Evolutionary conservation across 2,329 filamentous ascomycete species (phyloP), one percentile per base, ranked within the genome.

Genomic region (Xylariaceae sp.): DNA sequence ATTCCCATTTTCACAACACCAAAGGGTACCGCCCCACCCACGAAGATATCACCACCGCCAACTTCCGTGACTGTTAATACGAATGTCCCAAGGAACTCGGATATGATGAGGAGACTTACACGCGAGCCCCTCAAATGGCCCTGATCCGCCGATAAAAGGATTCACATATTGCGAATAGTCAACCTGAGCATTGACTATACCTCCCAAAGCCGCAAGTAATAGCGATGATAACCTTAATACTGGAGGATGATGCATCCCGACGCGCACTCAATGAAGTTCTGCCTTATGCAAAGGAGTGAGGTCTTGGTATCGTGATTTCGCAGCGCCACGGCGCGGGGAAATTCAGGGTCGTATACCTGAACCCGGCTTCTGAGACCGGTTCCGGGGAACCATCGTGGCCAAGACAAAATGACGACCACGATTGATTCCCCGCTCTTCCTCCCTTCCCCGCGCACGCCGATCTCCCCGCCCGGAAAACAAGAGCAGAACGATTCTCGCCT

Each of bases 1-100:
- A 74, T 70, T 7, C 74, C 74, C 19, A 76, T 66, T 53, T 76
- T 77, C 42, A 74, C 73, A 26, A 72, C 72, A 1, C 74, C 74
- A 50, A 74, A 76, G 3, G 74, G 74, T 12, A 73, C 62, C 26
- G 72, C 68, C 6, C 70, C 73, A 6, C 74, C 74, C 1, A 73
- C 72, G 45, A 76, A 77, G 35, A 74, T 69, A 59, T 76, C 73
- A 0, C 74, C 74, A 26, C 72, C 72, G 51, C 73, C 61, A 53
- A 72, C 76, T 0, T 73, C 19, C 2, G 1, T n/a, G 29, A 40
- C 4, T n/a, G 29, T 53, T 8, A 53, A 19, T 34, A 19, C 19
- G 8, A 3, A 7, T 40, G n/a, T 1, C 30, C 4, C 26, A 9
- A 31, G 42, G 9, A 19, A 3, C 29, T 39, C 1, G 11, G 27